Conservation (phyloP, 805 yeast species). For the Saturnispora galanensis region DNA sequence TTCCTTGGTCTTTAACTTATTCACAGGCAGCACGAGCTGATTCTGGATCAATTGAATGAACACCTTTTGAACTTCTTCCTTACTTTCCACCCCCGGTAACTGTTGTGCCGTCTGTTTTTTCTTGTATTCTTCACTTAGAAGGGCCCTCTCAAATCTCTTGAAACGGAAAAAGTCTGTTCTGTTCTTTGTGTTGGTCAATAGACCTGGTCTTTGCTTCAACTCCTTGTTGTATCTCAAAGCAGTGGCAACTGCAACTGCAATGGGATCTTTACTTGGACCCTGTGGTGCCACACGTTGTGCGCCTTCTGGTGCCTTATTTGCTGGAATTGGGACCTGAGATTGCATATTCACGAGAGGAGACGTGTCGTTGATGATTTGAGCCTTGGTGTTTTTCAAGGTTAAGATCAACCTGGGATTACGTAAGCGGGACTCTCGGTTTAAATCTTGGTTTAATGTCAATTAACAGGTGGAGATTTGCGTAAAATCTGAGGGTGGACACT, state of each 20-base stretch:
- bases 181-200: conserved; percentile 46
- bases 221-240: conserved; percentile 53
- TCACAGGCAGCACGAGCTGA: conserved; percentile 67
- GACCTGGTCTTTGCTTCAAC: conserved; percentile 77
- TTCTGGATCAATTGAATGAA: conserved; percentile 62
- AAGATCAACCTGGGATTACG: too few species aligned
- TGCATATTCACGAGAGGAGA: not conserved
- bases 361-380: not conserved
- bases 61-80: conserved; percentile 44
- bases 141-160: conserved; percentile 74
- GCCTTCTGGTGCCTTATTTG: not conserved
- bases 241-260: conserved; percentile 60
- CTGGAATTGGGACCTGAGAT: not conserved
- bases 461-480: too few species aligned
- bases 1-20: conserved; percentile 60
- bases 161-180: conserved; percentile 77
- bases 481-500: too few species aligned
- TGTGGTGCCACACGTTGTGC: conserved; percentile 18
- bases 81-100: conserved; percentile 27
- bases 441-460: too few species aligned
- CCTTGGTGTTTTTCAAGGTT: too few species aligned
- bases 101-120: conserved; percentile 28
- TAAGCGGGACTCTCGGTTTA: too few species aligned
- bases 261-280: conserved; percentile 32
- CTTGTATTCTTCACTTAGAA: conserved; percentile 59